These are phyloP conservation scores for Scutellaria baicalensis DNA, from an alignment of 257 asterid species.

Conservation along the genomic window DNA sequence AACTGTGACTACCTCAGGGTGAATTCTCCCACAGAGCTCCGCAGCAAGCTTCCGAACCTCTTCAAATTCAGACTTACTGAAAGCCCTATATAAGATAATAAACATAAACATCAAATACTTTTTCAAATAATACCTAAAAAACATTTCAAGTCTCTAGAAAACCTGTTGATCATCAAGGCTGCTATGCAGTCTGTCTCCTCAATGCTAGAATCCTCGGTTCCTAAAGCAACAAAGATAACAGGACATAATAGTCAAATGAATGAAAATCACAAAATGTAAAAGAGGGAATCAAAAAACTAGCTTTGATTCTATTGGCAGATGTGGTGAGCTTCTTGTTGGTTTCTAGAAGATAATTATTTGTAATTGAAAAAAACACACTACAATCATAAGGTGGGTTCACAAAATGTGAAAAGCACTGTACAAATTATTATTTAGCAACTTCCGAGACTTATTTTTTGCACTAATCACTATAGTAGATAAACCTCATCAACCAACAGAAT, in stretches of 20 bases:
- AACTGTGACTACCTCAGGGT: constrained; percentile 52
- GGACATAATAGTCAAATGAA: neutral
- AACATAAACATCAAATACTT: constrained; percentile 4
- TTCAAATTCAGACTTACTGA: constrained; percentile 65
- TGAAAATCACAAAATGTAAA: neutral
- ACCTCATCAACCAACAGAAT: neutral
- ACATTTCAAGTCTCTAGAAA: constrained; percentile 4
- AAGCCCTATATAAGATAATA: constrained; percentile 44
- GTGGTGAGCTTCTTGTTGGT: neutral
- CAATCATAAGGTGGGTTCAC: neutral
- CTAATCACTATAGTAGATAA: neutral
- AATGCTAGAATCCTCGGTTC: constrained; percentile 17
- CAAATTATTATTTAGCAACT: neutral
- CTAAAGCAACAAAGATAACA: constrained; percentile 30
- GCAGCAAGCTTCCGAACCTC: constrained; percentile 94
- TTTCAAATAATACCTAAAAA: constrained; percentile 1
- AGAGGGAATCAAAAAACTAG: neutral
- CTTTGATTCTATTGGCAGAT: neutral
- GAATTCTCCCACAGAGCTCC: constrained; percentile 88
- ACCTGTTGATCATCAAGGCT: constrained; percentile 69
- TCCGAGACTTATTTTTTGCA: neutral
- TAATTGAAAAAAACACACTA: neutral
- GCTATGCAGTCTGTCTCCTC: constrained; percentile 55
- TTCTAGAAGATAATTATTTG: neutral
- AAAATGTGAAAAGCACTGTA: neutral